phyloP scores from a whole-genome alignment of 345 rosid genomes.

The Cardamine occulta region DNA sequence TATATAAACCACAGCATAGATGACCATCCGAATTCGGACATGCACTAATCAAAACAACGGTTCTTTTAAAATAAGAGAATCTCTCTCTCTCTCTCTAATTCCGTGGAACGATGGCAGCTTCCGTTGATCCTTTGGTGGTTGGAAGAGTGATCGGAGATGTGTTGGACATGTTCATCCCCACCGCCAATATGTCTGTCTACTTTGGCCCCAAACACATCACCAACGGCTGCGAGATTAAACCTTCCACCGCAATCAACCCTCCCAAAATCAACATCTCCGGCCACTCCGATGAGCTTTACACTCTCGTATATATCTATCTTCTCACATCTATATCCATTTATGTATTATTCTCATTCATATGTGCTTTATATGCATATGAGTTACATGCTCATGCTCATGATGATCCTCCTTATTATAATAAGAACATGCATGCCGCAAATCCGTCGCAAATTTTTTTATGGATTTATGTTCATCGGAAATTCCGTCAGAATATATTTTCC shows the following conservation, averaged over 20 bases:
- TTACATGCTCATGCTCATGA: constrained; percentile 2
- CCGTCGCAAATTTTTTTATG: no score
- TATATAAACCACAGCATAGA: constrained; percentile 29
- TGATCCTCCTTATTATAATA: background rate
- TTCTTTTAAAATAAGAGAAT: constrained; percentile 2
- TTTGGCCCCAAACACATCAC: constrained; percentile 75
- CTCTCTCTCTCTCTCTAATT: background rate
- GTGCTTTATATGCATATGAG: constrained; percentile 4
- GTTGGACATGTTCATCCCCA: constrained; percentile 79
- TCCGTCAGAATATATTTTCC: background rate
- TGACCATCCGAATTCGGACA: constrained; percentile 33
- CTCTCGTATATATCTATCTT: constrained; percentile 55
- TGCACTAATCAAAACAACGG: constrained; percentile 38
- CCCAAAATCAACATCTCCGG: constrained; percentile 75
- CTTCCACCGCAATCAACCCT: constrained; percentile 59
- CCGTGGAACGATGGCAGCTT: constrained; percentile 56
- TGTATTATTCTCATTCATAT: background rate
- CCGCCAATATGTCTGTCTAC: constrained; percentile 61
- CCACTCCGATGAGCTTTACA: constrained; percentile 59
- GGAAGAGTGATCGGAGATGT: constrained; percentile 91
- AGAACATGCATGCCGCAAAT: constrained; percentile 23
- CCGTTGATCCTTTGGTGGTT: constrained; percentile 81
- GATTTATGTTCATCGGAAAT: no score
- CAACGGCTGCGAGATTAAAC: constrained; percentile 86
- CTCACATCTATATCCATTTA: background rate